Conservation (phyloP, 768 basidiomycete genomes). For the Kwoniella bestiolae region DNA sequence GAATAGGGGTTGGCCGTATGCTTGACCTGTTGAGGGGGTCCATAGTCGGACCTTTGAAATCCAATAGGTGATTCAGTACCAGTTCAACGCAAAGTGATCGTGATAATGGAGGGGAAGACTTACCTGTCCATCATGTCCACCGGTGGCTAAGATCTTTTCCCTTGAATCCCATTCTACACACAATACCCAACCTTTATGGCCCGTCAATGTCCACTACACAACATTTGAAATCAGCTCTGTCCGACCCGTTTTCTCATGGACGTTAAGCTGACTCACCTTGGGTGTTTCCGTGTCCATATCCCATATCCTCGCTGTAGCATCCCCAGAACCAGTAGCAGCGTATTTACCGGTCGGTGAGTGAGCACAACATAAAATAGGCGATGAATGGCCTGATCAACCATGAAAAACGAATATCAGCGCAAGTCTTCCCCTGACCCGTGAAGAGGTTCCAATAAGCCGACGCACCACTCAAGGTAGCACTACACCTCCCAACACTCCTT, state of each 20-base stretch:
- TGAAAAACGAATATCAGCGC: too few species aligned
- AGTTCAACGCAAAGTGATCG: too few species aligned
- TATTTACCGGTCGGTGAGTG: slow-evolving; percentile 92
- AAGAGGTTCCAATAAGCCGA: slow-evolving; percentile 14
- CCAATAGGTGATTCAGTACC: background rate
- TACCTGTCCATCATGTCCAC: slow-evolving; percentile 91
- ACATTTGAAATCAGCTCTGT: background rate
- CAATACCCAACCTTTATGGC: slow-evolving; percentile 94
- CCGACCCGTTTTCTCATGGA: background rate
- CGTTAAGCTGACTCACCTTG: slow-evolving; percentile 58
- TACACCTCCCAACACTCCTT: slow-evolving; percentile 89
- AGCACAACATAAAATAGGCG: slow-evolving; percentile 90
- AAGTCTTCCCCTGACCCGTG: too few species aligned
- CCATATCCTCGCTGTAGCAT: slow-evolving; percentile 91
- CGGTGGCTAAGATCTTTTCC: slow-evolving; percentile 87
- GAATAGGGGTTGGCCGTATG: slow-evolving; percentile 82
- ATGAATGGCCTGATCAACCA: slow-evolving; percentile 75
- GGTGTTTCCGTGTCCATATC: slow-evolving; percentile 91
- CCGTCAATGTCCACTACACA: slow-evolving; percentile 68
- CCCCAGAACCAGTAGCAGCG: slow-evolving; percentile 93
- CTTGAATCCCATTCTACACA: slow-evolving; percentile 97
- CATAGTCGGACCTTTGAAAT: slow-evolving; percentile 78
- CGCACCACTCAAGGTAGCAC: slow-evolving; percentile 82
- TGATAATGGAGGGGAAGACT: slow-evolving; percentile 32
- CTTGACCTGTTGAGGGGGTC: slow-evolving; percentile 90